Percentiles rank a stretch among this genome's conserved stretches.
phyloP scores from a whole-genome alignment of 345 rosid genomes.

The Trapa bicornis region DNA sequence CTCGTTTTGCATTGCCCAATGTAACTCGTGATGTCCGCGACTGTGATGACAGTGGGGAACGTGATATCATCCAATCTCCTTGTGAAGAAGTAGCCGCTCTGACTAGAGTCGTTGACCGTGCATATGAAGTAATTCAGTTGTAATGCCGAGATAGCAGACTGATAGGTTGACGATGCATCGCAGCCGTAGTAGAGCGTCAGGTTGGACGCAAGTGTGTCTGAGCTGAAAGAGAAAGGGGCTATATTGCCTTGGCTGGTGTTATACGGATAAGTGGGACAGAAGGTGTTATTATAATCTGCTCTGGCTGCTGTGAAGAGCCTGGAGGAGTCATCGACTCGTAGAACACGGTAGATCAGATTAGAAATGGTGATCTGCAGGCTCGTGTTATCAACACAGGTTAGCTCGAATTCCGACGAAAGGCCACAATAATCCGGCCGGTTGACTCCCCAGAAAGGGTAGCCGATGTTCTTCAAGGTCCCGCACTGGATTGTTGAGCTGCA shows the following conservation, averaged over 20 bases:
- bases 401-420: background rate
- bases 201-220: background rate
- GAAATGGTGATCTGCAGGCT: constrained; percentile 17
- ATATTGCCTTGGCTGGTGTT: background rate
- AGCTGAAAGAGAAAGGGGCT: background rate
- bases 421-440: constrained; percentile 17
- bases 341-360: constrained; percentile 15
- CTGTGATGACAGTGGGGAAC: background rate
- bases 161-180: background rate
- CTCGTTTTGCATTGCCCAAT: background rate
- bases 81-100: background rate
- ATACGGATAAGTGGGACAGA: constrained; percentile 1
- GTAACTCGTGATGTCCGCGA: background rate
- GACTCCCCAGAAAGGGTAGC: constrained; percentile 27
- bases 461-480: constrained; percentile 3
- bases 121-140: background rate
- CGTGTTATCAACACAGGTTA: constrained; percentile 10
- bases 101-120: background rate
- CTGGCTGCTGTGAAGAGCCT: constrained; percentile 10
- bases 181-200: constrained; percentile 11
- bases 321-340: background rate
- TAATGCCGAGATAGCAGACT: background rate
- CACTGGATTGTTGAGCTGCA: constrained; percentile 7
- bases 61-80: background rate
- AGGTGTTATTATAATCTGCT: constrained; percentile 1